Evolutionary conservation across 2,329 filamentous ascomycete genomes (phyloP).

Genomic region (Botrytis squamosa): DNA sequence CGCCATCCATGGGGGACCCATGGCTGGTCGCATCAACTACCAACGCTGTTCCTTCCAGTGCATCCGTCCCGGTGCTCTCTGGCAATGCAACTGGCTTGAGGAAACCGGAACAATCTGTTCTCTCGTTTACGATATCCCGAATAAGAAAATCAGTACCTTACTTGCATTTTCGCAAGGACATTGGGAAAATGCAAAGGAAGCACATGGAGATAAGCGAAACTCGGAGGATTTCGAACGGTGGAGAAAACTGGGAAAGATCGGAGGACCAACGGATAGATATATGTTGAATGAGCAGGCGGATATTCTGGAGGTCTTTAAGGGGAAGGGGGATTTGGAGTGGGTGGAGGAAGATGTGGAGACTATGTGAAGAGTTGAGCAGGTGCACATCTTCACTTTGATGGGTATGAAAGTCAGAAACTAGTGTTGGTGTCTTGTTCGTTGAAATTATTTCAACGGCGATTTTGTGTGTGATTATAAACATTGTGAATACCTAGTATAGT

Average conservation of each 20-base stretch:
- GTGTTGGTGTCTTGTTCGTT: background rate
- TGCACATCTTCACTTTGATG: too few species aligned
- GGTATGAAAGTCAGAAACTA: too few species aligned
- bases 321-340: conserved; percentile 47
- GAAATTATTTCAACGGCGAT: background rate
- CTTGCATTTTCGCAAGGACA: conserved; percentile 54
- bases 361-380: conserved; percentile 18
- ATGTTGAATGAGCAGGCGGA: conserved; percentile 55
- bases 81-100: background rate
- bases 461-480: background rate
- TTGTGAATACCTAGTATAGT: too few species aligned
- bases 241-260: conserved; percentile 50
- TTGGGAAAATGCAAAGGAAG: conserved; percentile 51
- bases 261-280: conserved; percentile 50
- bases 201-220: conserved; percentile 57
- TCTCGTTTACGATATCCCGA: background rate
- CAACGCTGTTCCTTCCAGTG: background rate
- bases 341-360: conserved; percentile 42
- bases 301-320: conserved; percentile 50
- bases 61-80: background rate
- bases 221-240: conserved; percentile 50
- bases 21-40: background rate
- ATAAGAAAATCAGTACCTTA: conserved; percentile 45
- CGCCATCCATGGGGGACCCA: background rate
- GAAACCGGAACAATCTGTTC: background rate